Evolutionary conservation across 1,139 yeast genomes (phyloP).

Genomic region (Scheffersomyces titani): DNA sequence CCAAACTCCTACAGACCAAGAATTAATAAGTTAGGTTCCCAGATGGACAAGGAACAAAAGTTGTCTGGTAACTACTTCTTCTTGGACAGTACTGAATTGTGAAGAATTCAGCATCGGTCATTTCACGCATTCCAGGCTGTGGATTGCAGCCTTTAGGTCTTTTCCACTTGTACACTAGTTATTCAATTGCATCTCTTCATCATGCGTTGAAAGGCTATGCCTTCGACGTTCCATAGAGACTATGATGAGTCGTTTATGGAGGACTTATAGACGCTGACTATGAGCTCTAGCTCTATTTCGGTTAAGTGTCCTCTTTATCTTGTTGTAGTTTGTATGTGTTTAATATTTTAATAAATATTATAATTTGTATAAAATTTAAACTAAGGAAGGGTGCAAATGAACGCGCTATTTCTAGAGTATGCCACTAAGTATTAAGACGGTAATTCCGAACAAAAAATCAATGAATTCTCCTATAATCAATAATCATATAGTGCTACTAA

Average conservation of each 20-base stretch:
- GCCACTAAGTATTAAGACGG: too few relatives aligned
- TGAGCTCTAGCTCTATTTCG: background rate
- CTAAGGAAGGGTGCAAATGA: background rate
- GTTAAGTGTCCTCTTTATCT: background rate
- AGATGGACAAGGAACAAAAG: constrained; percentile 98
- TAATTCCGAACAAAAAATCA: too few relatives aligned
- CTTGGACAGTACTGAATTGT: constrained; percentile 67
- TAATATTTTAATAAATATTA: too few relatives aligned
- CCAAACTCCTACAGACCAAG: constrained; percentile 98
- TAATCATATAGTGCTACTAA: too few relatives aligned
- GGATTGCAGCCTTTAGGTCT: background rate
- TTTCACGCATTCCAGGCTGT: constrained; percentile 1
- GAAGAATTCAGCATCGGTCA: constrained; percentile 13
- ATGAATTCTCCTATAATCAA: too few relatives aligned
- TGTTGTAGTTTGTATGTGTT: background rate
- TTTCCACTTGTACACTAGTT: constrained; percentile 12
- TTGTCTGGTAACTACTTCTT: constrained; percentile 90
- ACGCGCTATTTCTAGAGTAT: background rate
- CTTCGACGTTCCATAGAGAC: constrained; percentile 12
- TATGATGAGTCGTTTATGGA: background rate
- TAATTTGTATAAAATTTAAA: background rate
- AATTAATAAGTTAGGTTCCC: constrained; percentile 95
- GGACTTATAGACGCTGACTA: background rate
- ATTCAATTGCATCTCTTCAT: constrained; percentile 11
- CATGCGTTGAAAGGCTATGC: constrained; percentile 9